These are phyloP conservation scores for Spergularia marina DNA, from an alignment of 148 eudicot species.

Conservation along the genomic window DNA sequence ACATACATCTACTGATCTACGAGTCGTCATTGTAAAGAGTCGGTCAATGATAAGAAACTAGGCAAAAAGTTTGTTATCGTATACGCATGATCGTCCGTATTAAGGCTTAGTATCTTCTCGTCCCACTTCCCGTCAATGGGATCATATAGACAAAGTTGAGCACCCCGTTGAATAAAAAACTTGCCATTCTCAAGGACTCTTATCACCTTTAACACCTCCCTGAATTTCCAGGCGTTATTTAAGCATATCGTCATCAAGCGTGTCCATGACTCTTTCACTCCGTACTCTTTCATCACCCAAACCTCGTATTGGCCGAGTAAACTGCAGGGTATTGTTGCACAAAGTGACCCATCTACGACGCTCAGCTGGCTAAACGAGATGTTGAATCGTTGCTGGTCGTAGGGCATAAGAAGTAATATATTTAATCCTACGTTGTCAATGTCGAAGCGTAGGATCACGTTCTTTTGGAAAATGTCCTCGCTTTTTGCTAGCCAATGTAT, in stretches of 20 bases:
- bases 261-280: background rate
- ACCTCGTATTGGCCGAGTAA: background rate
- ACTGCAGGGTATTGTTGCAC: background rate
- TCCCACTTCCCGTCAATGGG: background rate
- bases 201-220: too few relatives aligned
- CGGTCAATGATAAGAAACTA: background rate
- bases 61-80: background rate
- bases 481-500: background rate
- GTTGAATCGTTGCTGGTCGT: too few relatives aligned
- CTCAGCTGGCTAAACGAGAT: background rate
- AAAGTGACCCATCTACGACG: background rate
- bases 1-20: too few relatives aligned
- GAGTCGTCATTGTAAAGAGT: too few relatives aligned
- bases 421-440: background rate
- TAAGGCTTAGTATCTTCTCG: background rate
- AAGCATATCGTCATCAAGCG: too few relatives aligned
- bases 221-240: too few relatives aligned
- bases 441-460: background rate
- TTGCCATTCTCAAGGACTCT: background rate
- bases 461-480: too few relatives aligned
- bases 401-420: background rate
- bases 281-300: constrained; percentile 7
- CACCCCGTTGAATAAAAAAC: background rate
- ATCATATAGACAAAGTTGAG: background rate
- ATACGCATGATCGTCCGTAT: background rate